Evolutionary conservation across 2,329 filamentous ascomycete species (phyloP).

Genomic region (Alternaria tenuissima): DNA sequence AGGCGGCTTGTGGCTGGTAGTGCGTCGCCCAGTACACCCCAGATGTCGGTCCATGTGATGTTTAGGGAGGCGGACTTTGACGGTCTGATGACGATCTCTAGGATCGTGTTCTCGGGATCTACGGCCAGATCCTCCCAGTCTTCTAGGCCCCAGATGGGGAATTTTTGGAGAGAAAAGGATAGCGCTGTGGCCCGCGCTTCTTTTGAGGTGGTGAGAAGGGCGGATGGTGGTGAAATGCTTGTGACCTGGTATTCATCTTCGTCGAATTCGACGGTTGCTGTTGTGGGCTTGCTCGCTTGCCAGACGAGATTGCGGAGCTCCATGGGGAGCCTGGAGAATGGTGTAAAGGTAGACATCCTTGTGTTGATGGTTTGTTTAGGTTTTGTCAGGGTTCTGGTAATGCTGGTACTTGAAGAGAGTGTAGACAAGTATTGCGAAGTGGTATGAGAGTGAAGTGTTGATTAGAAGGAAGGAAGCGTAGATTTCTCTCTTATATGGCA

Average conservation of each 20-base stretch:
- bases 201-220: constrained; percentile 14
- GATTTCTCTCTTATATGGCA: neutral
- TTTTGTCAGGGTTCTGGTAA: neutral
- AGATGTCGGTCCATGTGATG: constrained; percentile 26
- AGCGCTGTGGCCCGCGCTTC: constrained; percentile 16
- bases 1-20: constrained; percentile 15
- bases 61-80: constrained; percentile 11
- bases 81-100: constrained; percentile 19
- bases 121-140: constrained; percentile 20
- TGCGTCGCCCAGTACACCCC: constrained; percentile 16
- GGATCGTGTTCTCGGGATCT: constrained; percentile 11
- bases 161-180: constrained; percentile 4
- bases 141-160: constrained; percentile 12
- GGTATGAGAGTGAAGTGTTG: neutral
- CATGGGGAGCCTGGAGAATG: constrained; percentile 8
- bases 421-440: neutral
- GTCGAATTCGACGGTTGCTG: constrained; percentile 8
- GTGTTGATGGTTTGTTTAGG: neutral
- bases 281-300: constrained; percentile 3
- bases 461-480: neutral
- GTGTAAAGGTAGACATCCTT: constrained; percentile 6
- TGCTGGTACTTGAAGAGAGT: neutral
- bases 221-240: constrained; percentile 13
- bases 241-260: constrained; percentile 17
- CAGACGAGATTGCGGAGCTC: constrained; percentile 9